These are phyloP conservation scores for Candida khao-thaluensis DNA, from an alignment of 805 yeast genomes.

Conservation along the genomic window DNA sequence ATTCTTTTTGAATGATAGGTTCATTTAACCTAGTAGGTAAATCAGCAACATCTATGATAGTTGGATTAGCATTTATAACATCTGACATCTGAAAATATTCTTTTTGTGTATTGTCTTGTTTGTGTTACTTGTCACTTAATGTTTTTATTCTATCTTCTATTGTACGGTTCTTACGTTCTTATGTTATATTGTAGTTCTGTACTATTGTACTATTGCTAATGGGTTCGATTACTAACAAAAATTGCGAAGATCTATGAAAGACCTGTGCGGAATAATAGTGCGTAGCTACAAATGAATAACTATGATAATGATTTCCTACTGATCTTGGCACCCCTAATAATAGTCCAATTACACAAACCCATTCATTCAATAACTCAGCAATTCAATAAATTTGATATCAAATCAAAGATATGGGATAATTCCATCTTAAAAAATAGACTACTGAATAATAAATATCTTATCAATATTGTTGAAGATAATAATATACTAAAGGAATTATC, in stretches of 20 bases:
- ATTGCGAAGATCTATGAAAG: no score
- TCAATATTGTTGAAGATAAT: slow-evolving; percentile 12
- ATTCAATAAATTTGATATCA: slow-evolving; percentile 8
- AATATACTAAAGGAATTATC: background rate
- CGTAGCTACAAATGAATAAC: slow-evolving; percentile 30
- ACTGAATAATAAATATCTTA: slow-evolving; percentile 31
- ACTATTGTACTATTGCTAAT: no score
- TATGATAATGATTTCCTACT: slow-evolving; percentile 27
- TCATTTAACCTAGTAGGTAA: slow-evolving; percentile 64
- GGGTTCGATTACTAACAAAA: no score
- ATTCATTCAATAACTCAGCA: slow-evolving; percentile 13
- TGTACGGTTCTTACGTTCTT: no score
- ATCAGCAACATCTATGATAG: slow-evolving; percentile 68
- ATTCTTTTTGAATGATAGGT: slow-evolving; percentile 13
- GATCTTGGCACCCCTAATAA: slow-evolving; percentile 36
- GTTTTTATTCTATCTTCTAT: background rate
- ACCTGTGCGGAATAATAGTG: background rate
- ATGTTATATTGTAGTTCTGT: no score
- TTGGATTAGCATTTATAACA: slow-evolving; percentile 83
- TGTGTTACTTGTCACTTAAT: background rate
- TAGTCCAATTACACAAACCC: slow-evolving; percentile 15
- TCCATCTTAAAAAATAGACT: slow-evolving; percentile 35
- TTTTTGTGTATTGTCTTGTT: no score
- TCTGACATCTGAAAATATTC: slow-evolving; percentile 13
- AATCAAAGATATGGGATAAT: slow-evolving; percentile 33